Percentiles rank a stretch among this genome's conserved stretches.
phyloP scores from a whole-genome alignment of 192 early-diverging fungal species.

The Umbelopsis vinacea region DNA sequence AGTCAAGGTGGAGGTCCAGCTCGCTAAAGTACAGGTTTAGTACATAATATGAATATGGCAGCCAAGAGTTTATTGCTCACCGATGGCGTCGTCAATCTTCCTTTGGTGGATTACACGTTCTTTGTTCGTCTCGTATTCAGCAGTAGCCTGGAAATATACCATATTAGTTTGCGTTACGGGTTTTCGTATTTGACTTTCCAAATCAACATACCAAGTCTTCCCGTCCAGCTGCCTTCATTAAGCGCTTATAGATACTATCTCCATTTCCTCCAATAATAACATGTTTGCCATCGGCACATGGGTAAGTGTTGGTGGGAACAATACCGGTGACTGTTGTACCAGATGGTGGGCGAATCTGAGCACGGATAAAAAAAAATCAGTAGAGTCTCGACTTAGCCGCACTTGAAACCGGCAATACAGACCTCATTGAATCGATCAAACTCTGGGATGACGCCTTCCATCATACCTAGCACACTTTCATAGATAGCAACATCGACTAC shows the following conservation, averaged over 20 bases:
- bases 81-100: constrained; percentile 47
- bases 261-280: constrained; percentile 59
- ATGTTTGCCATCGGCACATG: constrained; percentile 48
- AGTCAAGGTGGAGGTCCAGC: constrained; percentile 42
- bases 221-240: constrained; percentile 47
- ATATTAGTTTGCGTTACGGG: not conserved
- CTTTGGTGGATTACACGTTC: constrained; percentile 47
- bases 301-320: constrained; percentile 53
- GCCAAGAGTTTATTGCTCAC: constrained; percentile 7
- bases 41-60: not conserved
- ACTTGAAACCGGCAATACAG: not conserved
- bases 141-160: constrained; percentile 29
- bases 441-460: constrained; percentile 54
- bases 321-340: constrained; percentile 58
- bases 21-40: not conserved
- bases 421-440: constrained; percentile 51
- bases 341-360: constrained; percentile 52
- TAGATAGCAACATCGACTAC: constrained; percentile 58
- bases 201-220: constrained; percentile 39
- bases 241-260: constrained; percentile 52
- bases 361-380: not conserved
- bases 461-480: constrained; percentile 54
- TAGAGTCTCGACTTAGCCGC: too few relatives aligned
- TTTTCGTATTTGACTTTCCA: not conserved
- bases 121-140: constrained; percentile 49